These are phyloP conservation scores for Chaetoscypha palmicola DNA, from an alignment of 2,329 filamentous ascomycete species.

Conservation along the genomic window DNA sequence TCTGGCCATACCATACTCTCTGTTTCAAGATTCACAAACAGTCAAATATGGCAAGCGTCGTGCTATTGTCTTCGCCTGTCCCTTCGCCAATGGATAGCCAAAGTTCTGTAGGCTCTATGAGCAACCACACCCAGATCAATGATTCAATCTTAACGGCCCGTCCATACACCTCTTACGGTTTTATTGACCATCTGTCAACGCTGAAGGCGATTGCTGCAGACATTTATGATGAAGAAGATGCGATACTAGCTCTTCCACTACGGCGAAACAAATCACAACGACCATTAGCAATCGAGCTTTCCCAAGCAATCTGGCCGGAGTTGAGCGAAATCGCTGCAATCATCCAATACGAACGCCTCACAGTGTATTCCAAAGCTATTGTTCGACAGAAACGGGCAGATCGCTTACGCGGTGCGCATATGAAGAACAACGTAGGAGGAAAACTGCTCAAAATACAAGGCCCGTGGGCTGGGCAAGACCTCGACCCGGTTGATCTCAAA, in stretches of 20 bases:
- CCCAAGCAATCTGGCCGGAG: constrained; percentile 5
- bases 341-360: constrained; percentile 10
- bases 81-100: too few species aligned
- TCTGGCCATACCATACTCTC: too few species aligned
- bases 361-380: constrained; percentile 7
- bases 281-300: constrained; percentile 4
- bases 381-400: constrained; percentile 9
- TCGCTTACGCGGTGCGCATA: not conserved
- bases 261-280: constrained; percentile 12
- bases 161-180: constrained; percentile 2
- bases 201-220: not conserved
- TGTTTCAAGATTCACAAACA: too few species aligned
- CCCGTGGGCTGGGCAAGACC: constrained; percentile 16
- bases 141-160: not conserved
- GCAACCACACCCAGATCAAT: not conserved
- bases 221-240: constrained; percentile 6
- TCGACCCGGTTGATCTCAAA: constrained; percentile 18
- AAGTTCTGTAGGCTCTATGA: not conserved
- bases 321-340: constrained; percentile 11
- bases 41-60: too few species aligned
- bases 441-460: constrained; percentile 13
- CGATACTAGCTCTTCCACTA: constrained; percentile 10
- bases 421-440: constrained; percentile 8
- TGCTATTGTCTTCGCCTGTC: too few species aligned
- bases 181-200: constrained; percentile 6